Conservation (phyloP, 345 rosid species). For the Boechera divaricarpa region DNA sequence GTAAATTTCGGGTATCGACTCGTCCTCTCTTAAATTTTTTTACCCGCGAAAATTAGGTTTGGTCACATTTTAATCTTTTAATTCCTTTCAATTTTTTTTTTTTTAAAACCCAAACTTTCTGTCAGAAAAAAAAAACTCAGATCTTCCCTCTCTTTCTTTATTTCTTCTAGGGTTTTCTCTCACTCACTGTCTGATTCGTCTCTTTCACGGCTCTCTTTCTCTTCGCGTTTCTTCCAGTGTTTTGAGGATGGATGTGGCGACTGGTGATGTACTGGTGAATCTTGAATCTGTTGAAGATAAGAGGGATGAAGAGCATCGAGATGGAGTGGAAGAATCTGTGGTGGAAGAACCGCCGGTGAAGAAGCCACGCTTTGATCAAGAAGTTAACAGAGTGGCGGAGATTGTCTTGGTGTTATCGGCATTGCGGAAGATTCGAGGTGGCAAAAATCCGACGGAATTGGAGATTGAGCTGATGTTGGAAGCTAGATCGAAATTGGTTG, state of each 20-base stretch:
- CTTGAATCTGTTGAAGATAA: slow-evolving; percentile 33
- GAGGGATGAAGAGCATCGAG: slow-evolving; percentile 26
- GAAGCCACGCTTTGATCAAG: slow-evolving; percentile 50
- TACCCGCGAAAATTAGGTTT: slow-evolving; percentile 39
- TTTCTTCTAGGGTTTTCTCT: slow-evolving; percentile 38
- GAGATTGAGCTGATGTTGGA: slow-evolving; percentile 77
- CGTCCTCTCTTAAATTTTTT: slow-evolving; percentile 14
- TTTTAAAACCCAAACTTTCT: neutral
- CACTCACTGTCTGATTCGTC: neutral
- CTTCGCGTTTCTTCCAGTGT: neutral
- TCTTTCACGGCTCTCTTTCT: slow-evolving; percentile 9
- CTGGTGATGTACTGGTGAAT: slow-evolving; percentile 23
- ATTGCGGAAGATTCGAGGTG: slow-evolving; percentile 78
- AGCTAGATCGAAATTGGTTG: slow-evolving; percentile 75
- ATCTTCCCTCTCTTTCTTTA: slow-evolving; percentile 36
- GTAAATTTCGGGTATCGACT: slow-evolving; percentile 23
- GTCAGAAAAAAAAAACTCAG: neutral
- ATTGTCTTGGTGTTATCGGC: slow-evolving; percentile 82
- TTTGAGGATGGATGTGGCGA: slow-evolving; percentile 33
- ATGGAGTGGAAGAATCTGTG: slow-evolving; percentile 31
- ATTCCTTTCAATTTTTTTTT: neutral
- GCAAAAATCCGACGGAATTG: slow-evolving; percentile 72
- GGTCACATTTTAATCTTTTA: slow-evolving; percentile 8
- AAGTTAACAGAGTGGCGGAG: slow-evolving; percentile 75
- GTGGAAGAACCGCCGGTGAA: slow-evolving; percentile 40